These are phyloP conservation scores for Fusarium nisikadoi DNA, from an alignment of 2,329 filamentous ascomycete species.

Conservation along the genomic window DNA sequence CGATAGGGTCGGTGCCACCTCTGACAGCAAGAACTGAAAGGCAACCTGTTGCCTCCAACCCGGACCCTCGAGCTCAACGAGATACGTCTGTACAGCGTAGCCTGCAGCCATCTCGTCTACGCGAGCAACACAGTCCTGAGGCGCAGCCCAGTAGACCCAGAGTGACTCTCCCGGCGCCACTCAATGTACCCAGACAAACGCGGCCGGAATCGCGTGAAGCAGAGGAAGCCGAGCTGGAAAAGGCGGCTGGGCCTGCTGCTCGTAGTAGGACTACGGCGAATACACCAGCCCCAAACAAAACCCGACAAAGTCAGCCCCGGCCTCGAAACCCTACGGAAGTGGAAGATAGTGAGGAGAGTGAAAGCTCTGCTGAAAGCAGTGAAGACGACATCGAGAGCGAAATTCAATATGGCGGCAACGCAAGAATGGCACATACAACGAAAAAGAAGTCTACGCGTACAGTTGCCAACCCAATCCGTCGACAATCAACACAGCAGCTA, in stretches of 20 bases:
- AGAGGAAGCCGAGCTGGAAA: not conserved
- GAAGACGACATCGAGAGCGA: not conserved
- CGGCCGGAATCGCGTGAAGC: slow-evolving; percentile 1
- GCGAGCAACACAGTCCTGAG: not conserved
- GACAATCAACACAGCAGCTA: not conserved
- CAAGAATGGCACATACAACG: not conserved
- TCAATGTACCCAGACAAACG: not conserved
- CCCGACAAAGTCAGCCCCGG: slow-evolving; percentile 3
- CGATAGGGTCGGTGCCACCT: slow-evolving; percentile 48
- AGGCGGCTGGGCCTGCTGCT: not conserved
- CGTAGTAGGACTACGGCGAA: slow-evolving; percentile 23
- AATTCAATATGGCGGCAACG: not conserved
- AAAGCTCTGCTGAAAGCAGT: not conserved
- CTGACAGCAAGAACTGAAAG: slow-evolving; percentile 2
- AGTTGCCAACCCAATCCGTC: not conserved
- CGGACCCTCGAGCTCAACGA: not conserved
- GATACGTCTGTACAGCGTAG: not conserved
- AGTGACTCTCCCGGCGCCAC: not conserved
- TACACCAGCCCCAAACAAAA: slow-evolving; percentile 34
- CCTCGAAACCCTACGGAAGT: not conserved
- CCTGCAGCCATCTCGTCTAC: not conserved
- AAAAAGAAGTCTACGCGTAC: not conserved
- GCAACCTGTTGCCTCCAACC: not conserved
- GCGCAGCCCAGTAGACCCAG: not conserved
- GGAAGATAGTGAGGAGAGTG: slow-evolving; percentile 4